Evolutionary conservation across 768 basidiomycete genomes (phyloP).

Genomic region (Termitomyces sp.): DNA sequence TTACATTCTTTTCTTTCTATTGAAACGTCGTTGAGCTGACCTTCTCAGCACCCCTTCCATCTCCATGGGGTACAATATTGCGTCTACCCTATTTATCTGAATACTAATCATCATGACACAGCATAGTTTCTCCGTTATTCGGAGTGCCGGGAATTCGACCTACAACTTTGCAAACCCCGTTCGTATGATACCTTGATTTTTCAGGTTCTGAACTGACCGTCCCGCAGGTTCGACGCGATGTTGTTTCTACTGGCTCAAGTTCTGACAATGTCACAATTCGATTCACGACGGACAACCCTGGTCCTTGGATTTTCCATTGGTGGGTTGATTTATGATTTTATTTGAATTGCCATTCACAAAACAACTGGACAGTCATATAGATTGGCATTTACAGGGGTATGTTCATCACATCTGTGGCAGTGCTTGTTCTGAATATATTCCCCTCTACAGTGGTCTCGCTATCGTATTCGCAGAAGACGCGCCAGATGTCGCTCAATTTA

Average conservation of each 20-base stretch:
- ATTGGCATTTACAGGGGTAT: constrained; percentile 43
- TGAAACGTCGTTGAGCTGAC: constrained; percentile 1
- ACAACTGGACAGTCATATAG: constrained; percentile 36
- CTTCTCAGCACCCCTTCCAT: constrained; percentile 3
- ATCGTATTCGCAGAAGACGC: constrained; percentile 36
- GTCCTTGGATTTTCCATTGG: constrained; percentile 50
- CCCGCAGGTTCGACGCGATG: constrained; percentile 22
- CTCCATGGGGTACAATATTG: neutral
- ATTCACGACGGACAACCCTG: constrained; percentile 47
- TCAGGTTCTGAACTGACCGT: too few species aligned
- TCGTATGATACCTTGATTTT: neutral
- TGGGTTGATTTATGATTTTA: constrained; percentile 10
- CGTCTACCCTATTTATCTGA: neutral
- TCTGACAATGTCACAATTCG: constrained; percentile 40
- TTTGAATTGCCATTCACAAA: neutral
- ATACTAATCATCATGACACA: constrained; percentile 4
- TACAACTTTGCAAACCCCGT: constrained; percentile 22
- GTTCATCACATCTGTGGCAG: neutral
- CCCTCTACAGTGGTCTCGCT: constrained; percentile 28
- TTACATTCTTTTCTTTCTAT: neutral
- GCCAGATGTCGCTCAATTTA: neutral
- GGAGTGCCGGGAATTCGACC: constrained; percentile 24
- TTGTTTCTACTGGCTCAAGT: constrained; percentile 25
- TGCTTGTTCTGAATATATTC: too few species aligned
- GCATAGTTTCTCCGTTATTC: constrained; percentile 34